phyloP scores from a whole-genome alignment of 257 asterid genomes.

The Craterostigma plantagineum region DNA sequence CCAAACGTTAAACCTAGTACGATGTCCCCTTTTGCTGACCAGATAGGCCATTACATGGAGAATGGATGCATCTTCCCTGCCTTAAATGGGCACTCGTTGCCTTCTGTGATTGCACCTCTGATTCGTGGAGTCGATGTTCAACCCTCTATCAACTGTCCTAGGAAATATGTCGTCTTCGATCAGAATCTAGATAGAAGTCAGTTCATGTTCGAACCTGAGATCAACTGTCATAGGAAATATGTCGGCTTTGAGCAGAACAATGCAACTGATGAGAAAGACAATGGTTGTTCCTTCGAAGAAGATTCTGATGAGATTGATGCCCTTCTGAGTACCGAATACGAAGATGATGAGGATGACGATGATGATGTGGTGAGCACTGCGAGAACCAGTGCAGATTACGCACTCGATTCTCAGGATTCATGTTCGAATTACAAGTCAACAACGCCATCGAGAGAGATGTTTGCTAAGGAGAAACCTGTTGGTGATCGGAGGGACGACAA shows the following conservation, averaged over 20 bases:
- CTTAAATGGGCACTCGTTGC: slow-evolving; percentile 12
- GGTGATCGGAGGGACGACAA: slow-evolving; percentile 15
- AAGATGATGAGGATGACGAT: slow-evolving; percentile 28
- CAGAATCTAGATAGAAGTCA: slow-evolving; percentile 21
- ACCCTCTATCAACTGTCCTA: slow-evolving; percentile 30
- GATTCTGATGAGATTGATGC: slow-evolving; percentile 44
- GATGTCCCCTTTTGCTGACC: slow-evolving; percentile 15
- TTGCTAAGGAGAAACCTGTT: slow-evolving; percentile 17
- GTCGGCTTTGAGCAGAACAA: slow-evolving; percentile 10
- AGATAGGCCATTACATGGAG: slow-evolving; percentile 10
- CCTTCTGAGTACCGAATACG: slow-evolving; percentile 26
- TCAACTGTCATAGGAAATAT: slow-evolving; percentile 14
- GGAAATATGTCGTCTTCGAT: slow-evolving; percentile 37
- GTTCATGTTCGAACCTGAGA: slow-evolving; percentile 31
- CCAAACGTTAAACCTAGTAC: slow-evolving; percentile 13
- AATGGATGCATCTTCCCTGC: slow-evolving; percentile 12
- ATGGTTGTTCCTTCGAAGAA: slow-evolving; percentile 17
- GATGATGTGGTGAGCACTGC: slow-evolving; percentile 79
- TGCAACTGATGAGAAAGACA: slow-evolving; percentile 12
- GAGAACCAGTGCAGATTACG: slow-evolving; percentile 24
- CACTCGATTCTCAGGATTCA: slow-evolving; percentile 47
- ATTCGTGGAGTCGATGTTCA: slow-evolving; percentile 15
- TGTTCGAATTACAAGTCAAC: slow-evolving; percentile 36
- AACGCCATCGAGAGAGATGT: slow-evolving; percentile 18
- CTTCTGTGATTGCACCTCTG: slow-evolving; percentile 9